A percentile compares a stretch with the other conserved stretches of the same genome.
Conservation (phyloP, 75 land plant genomes). For the Azolla pinnata region DNA sequence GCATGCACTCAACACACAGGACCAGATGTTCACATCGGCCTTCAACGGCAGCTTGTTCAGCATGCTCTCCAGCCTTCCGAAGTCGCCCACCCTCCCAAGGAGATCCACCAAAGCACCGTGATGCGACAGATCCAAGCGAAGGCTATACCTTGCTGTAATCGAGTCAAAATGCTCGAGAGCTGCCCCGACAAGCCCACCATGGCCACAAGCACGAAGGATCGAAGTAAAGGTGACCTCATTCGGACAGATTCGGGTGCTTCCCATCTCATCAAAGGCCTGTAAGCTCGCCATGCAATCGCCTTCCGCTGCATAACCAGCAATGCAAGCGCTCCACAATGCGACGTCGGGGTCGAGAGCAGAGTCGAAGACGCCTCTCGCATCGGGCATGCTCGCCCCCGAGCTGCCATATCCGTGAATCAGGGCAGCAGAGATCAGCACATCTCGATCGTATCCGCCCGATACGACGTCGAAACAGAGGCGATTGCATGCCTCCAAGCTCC, state of each 20-base stretch:
- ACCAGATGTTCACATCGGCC: conserved; percentile 28
- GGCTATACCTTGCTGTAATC: conserved; percentile 8
- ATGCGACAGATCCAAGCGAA: conserved; percentile 16
- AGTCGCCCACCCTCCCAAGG: conserved; percentile 18
- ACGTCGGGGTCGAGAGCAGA: conserved; percentile 1
- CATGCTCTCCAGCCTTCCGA: conserved; percentile 18
- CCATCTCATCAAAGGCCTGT: conserved; percentile 16
- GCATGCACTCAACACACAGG: conserved; percentile 34
- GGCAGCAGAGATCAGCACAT: neutral
- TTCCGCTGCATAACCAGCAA: conserved; percentile 26
- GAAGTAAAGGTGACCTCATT: conserved; percentile 21
- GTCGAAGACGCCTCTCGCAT: conserved; percentile 12
- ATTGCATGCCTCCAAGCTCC: neutral
- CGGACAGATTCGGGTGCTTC: conserved; percentile 6
- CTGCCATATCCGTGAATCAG: conserved; percentile 3
- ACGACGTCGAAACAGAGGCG: neutral
- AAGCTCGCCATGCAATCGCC: conserved; percentile 8
- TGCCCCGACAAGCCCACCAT: conserved; percentile 18
- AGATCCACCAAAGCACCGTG: conserved; percentile 27
- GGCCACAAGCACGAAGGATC: conserved; percentile 23
- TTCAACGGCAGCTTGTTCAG: conserved; percentile 24
- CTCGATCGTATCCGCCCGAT: neutral
- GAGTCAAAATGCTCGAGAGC: conserved; percentile 10
- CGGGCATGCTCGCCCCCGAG: conserved; percentile 5
- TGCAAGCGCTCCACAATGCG: conserved; percentile 21